Evolutionary conservation across 1,284 basidiomycete genomes (phyloP).

Genomic region (Trichosporon asahii): DNA sequence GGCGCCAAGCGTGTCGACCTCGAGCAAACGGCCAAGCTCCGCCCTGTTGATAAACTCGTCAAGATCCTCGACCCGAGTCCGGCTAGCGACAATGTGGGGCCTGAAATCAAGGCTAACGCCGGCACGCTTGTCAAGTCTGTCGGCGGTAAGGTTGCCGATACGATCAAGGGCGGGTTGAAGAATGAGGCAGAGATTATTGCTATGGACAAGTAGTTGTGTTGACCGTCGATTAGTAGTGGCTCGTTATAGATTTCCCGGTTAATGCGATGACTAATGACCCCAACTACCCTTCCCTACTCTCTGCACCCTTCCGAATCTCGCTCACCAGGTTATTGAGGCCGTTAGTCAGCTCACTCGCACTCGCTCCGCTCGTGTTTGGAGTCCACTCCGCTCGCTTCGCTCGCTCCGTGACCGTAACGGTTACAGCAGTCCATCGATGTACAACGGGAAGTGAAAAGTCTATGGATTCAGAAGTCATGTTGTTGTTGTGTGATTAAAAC

Average conservation of each 20-base stretch:
- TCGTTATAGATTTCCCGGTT: too few species aligned
- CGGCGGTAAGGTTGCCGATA: not conserved
- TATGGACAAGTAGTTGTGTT: not conserved
- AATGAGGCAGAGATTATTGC: not conserved
- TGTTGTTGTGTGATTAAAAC: too few species aligned
- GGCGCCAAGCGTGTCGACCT: not conserved
- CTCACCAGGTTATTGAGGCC: too few species aligned
- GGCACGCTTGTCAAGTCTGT: conserved; percentile 11
- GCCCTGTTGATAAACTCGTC: conserved; percentile 12
- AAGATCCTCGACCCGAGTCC: conserved; percentile 13
- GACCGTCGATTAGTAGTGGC: too few species aligned
- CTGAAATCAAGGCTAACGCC: conserved; percentile 20
- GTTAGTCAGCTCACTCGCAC: too few species aligned
- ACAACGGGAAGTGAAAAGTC: not conserved
- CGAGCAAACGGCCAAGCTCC: not conserved
- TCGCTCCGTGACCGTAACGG: not conserved
- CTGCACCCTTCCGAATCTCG: too few species aligned
- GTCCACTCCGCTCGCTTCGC: not conserved
- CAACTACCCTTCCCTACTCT: too few species aligned
- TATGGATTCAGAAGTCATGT: not conserved
- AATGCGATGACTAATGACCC: too few species aligned
- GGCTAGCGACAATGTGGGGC: not conserved
- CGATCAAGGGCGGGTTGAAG: not conserved
- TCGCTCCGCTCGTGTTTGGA: not conserved
- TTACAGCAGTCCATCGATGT: not conserved